phyloP scores from a whole-genome alignment of 345 rosid species.

The Barbarea vulgaris region DNA sequence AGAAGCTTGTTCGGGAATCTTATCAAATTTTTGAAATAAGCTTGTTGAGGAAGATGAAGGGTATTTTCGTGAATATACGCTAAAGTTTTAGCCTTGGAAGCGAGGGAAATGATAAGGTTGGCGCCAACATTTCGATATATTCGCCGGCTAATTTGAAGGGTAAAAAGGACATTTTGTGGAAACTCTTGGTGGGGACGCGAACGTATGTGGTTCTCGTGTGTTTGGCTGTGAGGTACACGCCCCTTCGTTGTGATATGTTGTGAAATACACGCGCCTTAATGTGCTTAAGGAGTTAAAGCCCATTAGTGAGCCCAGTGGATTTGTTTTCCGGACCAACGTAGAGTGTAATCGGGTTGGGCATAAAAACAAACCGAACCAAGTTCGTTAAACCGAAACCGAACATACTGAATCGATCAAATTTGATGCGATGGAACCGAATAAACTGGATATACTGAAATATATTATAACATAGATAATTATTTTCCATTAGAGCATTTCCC shows the following conservation, averaged over 20 bases:
- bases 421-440: not conserved
- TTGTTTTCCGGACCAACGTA: not conserved
- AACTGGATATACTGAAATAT: not conserved
- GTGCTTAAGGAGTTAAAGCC: not conserved
- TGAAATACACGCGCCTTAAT: slow-evolving; percentile 1
- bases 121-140: slow-evolving; percentile 26
- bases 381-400: not conserved
- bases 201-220: slow-evolving; percentile 19
- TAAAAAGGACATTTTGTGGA: not conserved
- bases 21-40: not conserved
- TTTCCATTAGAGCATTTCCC: not conserved
- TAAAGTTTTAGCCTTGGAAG: not conserved
- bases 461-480: not conserved
- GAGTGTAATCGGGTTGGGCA: not conserved
- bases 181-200: not conserved
- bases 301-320: slow-evolving; percentile 3
- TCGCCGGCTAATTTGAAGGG: not conserved
- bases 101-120: slow-evolving; percentile 28
- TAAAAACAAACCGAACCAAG: not conserved
- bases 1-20: slow-evolving; percentile 42
- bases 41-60: slow-evolving; percentile 45
- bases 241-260: not conserved
- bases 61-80: not conserved
- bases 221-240: not conserved
- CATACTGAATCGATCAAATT: not conserved